phyloP scores from a whole-genome alignment of 768 basidiomycete species.

The Psilocybe sp. region DNA sequence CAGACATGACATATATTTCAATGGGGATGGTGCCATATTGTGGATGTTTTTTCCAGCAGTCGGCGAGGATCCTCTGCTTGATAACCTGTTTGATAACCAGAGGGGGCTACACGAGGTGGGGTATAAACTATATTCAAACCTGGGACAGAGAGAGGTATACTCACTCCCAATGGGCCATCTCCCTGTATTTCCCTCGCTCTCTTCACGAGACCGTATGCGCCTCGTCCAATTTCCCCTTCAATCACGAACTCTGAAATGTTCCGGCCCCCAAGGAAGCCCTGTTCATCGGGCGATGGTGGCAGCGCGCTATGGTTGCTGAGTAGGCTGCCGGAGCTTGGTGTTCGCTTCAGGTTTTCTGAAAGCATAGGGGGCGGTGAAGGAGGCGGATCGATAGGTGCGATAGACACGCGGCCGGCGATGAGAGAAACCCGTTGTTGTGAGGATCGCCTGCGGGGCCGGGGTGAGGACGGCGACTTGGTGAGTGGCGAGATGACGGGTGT shows the following conservation, averaged over 20 bases:
- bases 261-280: constrained; percentile 55
- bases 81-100: constrained; percentile 97
- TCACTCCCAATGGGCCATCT: constrained; percentile 82
- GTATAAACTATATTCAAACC: constrained; percentile 18
- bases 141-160: constrained; percentile 25
- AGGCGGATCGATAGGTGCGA: constrained; percentile 69
- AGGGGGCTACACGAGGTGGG: constrained; percentile 55
- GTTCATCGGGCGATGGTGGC: constrained; percentile 46
- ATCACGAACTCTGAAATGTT: constrained; percentile 86
- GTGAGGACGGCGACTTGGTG: constrained; percentile 50
- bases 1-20: constrained; percentile 94
- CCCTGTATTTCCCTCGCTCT: constrained; percentile 74
- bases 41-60: constrained; percentile 99
- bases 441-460: constrained; percentile 71
- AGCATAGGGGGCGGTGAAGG: constrained; percentile 57
- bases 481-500: constrained; percentile 28
- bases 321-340: constrained; percentile 60
- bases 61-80: constrained; percentile 96
- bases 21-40: constrained; percentile 95
- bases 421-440: constrained; percentile 85
- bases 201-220: constrained; percentile 95
- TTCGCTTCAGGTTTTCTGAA: constrained; percentile 62
- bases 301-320: constrained; percentile 65
- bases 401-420: constrained; percentile 77
- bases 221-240: constrained; percentile 85